Evolutionary conservation across 2,329 filamentous ascomycete species (phyloP), one percentile per base, ranked within the genome.

Genomic region (Ophiostoma ulmi): DNA sequence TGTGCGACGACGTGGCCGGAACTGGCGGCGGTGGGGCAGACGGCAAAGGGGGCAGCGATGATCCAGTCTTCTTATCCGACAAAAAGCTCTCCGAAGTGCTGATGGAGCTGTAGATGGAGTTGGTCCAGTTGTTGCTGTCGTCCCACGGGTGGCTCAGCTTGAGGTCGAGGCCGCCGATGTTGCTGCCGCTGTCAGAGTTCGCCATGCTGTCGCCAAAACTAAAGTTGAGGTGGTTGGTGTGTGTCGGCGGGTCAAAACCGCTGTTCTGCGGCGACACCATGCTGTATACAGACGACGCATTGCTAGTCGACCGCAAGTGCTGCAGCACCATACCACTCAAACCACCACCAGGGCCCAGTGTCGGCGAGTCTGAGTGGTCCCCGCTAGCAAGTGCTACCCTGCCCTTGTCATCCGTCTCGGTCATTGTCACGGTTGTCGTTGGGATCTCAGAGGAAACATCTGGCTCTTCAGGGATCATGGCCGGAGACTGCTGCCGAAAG

Each of bases 311-410:
- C 68, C 95, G 88, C 58, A 98, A 81, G 81, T 98, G 95, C 73
- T 94, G 90, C 41, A 91, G 88, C 65, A 97, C 89, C 83, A 97
- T 86, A 1, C 91, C 91, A 76, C 90, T 94, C 20, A 97, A 83
- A 0, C 92, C 93, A 22, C 81, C 81, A 20, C 83, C 83, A 0
- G 91, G 90, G 1, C 91, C 91, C 6, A 97, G 81, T 0, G 92
- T 96, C 0, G 94, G 93, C 0, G 93, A 97, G 76, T 97, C 92
- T 11, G 78, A 78, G 0, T 83, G 79, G 1, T 58, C 58, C 7
- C 38, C 35, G 17, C 44, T 20, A 14, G 41, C 41, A 20, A 20
- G 44, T 11, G 35, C 10, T 11, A 39, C 5, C 3, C 11, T 3
- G 11, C 20, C 26, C 26, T 8, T 14, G 26, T 63, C 58, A 8